These are phyloP conservation scores for Saururus chinensis DNA, from an alignment of 164 flowering plant genomes.

Conservation along the genomic window DNA sequence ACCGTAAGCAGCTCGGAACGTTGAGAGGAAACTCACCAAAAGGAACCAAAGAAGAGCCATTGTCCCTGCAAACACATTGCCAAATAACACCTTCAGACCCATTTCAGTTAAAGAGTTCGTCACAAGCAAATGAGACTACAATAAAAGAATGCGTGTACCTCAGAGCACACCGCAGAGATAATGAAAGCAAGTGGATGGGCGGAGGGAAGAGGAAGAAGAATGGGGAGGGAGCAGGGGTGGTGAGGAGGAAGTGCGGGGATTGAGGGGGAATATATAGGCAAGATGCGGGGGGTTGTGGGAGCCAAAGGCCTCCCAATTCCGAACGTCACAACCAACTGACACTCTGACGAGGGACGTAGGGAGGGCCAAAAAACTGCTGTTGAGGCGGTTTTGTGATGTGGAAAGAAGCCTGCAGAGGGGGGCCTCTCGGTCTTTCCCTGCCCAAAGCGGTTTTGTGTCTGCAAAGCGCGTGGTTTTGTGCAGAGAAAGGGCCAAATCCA, in stretches of 20 bases:
- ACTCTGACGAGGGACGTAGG: too few relatives aligned
- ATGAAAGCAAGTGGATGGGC: not conserved
- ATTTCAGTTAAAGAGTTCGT: too few relatives aligned
- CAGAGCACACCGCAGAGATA: not conserved
- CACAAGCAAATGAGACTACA: not conserved
- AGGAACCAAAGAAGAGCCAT: not conserved
- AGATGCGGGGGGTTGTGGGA: too few relatives aligned
- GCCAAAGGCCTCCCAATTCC: not conserved
- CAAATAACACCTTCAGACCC: not conserved
- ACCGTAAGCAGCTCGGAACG: conserved; percentile 2
- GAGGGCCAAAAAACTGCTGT: too few relatives aligned
- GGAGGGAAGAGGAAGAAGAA: not conserved
- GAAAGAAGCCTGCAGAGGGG: not conserved
- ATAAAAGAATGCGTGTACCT: not conserved
- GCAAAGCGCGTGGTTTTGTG: too few relatives aligned
- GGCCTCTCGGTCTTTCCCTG: too few relatives aligned
- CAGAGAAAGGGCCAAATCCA: too few relatives aligned
- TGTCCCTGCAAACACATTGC: not conserved
- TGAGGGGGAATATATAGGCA: not conserved
- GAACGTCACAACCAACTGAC: not conserved
- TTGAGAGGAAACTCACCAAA: not conserved
- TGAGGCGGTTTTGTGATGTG: not conserved
- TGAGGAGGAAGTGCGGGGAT: not conserved
- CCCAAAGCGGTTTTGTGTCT: too few relatives aligned
- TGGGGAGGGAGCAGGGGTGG: not conserved